phyloP scores from a whole-genome alignment of 192 early-diverging fungal genomes.

The Coemansia furcata region DNA sequence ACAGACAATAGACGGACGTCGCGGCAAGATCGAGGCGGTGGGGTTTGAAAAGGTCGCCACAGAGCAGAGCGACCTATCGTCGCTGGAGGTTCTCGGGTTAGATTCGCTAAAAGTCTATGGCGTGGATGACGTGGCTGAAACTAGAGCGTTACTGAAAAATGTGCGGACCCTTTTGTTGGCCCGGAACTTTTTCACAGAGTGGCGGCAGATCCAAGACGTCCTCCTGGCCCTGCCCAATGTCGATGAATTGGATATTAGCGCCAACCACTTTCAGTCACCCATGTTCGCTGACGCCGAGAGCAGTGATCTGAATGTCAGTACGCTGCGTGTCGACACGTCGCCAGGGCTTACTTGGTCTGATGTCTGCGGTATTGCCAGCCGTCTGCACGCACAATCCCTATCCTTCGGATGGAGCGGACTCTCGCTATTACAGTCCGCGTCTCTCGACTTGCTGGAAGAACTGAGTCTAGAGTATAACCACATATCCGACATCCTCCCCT shows the following conservation, averaged over 20 bases:
- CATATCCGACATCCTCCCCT: conserved; percentile 10
- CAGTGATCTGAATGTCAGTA: neutral
- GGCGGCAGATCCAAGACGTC: conserved; percentile 15
- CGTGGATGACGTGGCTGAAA: neutral
- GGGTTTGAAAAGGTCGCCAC: conserved; percentile 27
- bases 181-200: conserved; percentile 24
- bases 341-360: conserved; percentile 15
- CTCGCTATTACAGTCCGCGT: neutral
- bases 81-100: conserved; percentile 11
- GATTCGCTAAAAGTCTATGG: conserved; percentile 9
- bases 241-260: conserved; percentile 24
- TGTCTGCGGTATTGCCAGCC: neutral
- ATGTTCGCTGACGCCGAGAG: neutral
- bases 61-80: conserved; percentile 11
- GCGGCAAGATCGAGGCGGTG: conserved; percentile 34
- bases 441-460: conserved; percentile 5
- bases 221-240: conserved; percentile 1
- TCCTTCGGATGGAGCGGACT: conserved; percentile 28
- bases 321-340: conserved; percentile 21
- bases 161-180: conserved; percentile 23
- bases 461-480: conserved; percentile 35
- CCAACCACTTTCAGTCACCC: conserved; percentile 18
- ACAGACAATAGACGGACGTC: conserved; percentile 22
- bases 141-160: neutral
- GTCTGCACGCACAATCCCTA: neutral